A percentile compares a stretch with the other conserved stretches of the same genome.
phyloP scores from a whole-genome alignment of 192 early-diverging fungal genomes.

The Allomyces arbusculus region DNA sequence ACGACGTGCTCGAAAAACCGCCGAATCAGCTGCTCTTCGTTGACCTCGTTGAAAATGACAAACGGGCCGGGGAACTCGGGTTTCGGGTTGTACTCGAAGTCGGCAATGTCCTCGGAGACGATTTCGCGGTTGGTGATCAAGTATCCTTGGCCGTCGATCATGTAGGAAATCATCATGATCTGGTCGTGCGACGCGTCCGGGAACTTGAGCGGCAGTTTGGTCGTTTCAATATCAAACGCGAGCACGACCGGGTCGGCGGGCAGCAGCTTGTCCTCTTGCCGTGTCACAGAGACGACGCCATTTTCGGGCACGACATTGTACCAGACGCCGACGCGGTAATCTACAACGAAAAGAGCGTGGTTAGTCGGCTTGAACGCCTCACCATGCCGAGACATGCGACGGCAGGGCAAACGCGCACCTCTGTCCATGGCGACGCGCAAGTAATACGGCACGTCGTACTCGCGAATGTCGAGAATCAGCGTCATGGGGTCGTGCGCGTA shows the following conservation, averaged over 20 bases:
- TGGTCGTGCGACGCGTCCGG: conserved; percentile 73
- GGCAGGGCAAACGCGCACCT: conserved; percentile 16
- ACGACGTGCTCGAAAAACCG: conserved; percentile 87
- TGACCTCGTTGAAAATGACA: conserved; percentile 80
- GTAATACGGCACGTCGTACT: conserved; percentile 95
- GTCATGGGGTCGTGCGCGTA: background rate
- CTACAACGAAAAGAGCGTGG: conserved; percentile 10
- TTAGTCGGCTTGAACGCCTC: too few relatives aligned
- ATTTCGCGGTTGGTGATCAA: conserved; percentile 95
- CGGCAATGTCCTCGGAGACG: conserved; percentile 83
- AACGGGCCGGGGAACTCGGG: conserved; percentile 88
- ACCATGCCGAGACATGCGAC: too few relatives aligned
- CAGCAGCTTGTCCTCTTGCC: conserved; percentile 60
- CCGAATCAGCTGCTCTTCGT: conserved; percentile 57
- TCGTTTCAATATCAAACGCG: conserved; percentile 96
- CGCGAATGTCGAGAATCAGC: conserved; percentile 72
- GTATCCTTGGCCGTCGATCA: conserved; percentile 94
- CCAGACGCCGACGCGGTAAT: conserved; percentile 88
- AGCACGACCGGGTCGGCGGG: conserved; percentile 85
- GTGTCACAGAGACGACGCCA: conserved; percentile 36
- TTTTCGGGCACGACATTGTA: conserved; percentile 51
- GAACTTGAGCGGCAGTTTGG: conserved; percentile 93
- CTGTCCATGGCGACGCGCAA: conserved; percentile 82
- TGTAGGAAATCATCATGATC: conserved; percentile 99
- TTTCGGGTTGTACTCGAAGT: conserved; percentile 96